These are phyloP conservation scores for Aquilaria agallochum DNA, from an alignment of 441 rosid genomes.

Conservation along the genomic window DNA sequence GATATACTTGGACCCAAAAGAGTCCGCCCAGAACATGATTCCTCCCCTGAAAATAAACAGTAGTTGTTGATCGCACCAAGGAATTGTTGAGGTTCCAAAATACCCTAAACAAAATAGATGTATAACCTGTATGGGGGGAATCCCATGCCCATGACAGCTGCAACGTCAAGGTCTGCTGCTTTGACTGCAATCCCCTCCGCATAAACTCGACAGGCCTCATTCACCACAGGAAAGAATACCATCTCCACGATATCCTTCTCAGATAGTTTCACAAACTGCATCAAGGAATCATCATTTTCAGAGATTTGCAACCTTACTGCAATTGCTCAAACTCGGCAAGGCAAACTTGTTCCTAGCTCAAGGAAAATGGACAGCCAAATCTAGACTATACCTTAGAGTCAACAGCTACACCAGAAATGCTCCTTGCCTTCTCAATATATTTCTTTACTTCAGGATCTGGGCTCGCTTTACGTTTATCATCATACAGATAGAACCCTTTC, in stretches of 20 bases:
- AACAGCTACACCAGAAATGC: slow-evolving; percentile 58
- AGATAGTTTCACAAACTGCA: slow-evolving; percentile 62
- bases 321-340: no score
- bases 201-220: slow-evolving; percentile 92
- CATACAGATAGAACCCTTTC: slow-evolving; percentile 85
- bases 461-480: slow-evolving; percentile 73
- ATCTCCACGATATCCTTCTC: slow-evolving; percentile 89
- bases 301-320: no score
- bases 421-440: slow-evolving; percentile 79
- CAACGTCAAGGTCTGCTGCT: slow-evolving; percentile 92
- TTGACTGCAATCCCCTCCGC: slow-evolving; percentile 94
- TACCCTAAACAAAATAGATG: neutral
- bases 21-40: slow-evolving; percentile 90
- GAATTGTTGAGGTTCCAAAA: neutral
- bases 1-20: slow-evolving; percentile 78
- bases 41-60: slow-evolving; percentile 73
- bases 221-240: slow-evolving; percentile 91
- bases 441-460: slow-evolving; percentile 83
- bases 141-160: slow-evolving; percentile 94
- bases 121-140: slow-evolving; percentile 88
- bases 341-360: no score
- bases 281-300: slow-evolving; percentile 8
- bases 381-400: slow-evolving; percentile 62
- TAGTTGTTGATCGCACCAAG: slow-evolving; percentile 17
- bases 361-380: no score